phyloP scores from a whole-genome alignment of 2,329 filamentous ascomycete genomes.

The Diaporthe citriasiana region DNA sequence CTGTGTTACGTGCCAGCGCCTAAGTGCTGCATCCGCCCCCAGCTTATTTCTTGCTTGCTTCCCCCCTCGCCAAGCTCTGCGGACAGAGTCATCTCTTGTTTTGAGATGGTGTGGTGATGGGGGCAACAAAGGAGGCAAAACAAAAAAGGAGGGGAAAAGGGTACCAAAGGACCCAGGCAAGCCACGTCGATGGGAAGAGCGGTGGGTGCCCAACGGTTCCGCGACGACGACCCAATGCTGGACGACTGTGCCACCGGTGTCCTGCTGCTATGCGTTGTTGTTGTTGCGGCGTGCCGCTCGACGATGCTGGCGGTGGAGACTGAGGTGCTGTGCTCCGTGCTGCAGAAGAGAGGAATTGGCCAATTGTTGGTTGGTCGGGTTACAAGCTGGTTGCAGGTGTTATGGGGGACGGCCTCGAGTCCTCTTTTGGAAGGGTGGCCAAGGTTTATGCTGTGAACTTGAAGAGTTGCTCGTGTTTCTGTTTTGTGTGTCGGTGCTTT shows the following conservation, averaged over 20 bases:
- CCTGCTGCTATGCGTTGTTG: conserved; percentile 12
- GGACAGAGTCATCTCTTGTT: background rate
- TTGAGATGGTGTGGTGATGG: background rate
- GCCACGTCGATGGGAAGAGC: background rate
- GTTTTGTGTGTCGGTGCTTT: background rate
- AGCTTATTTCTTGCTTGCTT: background rate
- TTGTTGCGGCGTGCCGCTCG: background rate
- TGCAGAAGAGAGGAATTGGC: conserved; percentile 9
- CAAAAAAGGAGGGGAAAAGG: background rate
- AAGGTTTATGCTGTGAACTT: background rate
- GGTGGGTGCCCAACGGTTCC: conserved; percentile 29
- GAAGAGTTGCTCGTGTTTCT: conserved; percentile 20
- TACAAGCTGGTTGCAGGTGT: background rate
- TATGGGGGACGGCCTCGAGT: conserved; percentile 18
- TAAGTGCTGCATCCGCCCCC: background rate
- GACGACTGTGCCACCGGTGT: background rate
- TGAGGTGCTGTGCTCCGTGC: conserved; percentile 26
- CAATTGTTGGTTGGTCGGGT: conserved; percentile 1
- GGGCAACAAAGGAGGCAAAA: background rate
- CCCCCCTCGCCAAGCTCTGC: background rate
- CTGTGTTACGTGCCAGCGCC: conserved; percentile 30
- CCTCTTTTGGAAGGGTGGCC: background rate
- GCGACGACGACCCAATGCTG: conserved; percentile 27
- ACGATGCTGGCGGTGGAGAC: background rate
- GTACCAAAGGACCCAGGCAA: background rate